A percentile compares a stretch with the other conserved stretches of the same genome.
Conservation (phyloP, 495 filamentous ascomycete genomes). For the Aspergillus panamensis region DNA sequence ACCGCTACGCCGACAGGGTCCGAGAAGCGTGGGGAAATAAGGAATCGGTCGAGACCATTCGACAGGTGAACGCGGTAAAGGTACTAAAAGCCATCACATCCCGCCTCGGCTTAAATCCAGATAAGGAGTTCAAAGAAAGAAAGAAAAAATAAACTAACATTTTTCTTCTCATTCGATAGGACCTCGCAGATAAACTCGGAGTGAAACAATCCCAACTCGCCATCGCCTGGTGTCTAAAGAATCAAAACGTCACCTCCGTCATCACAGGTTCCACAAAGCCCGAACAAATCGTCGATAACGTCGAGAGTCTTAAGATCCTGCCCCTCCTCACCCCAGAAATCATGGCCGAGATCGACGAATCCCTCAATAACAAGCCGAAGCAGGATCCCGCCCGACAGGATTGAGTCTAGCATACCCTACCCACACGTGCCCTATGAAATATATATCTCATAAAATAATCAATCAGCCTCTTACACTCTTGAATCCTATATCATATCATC, state of each 20-base stretch:
- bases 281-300: conserved; percentile 70
- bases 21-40: conserved; percentile 28
- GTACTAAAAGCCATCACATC: neutral
- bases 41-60: conserved; percentile 25
- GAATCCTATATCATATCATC: neutral
- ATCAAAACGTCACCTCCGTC: conserved; percentile 67
- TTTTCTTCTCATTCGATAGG: conserved; percentile 35
- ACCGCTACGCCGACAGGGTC: conserved; percentile 31
- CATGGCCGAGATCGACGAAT: conserved; percentile 65
- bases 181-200: conserved; percentile 64
- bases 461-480: neutral
- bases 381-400: conserved; percentile 22
- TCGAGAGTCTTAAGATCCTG: conserved; percentile 57
- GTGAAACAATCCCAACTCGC: conserved; percentile 64
- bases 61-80: conserved; percentile 26
- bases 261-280: conserved; percentile 73
- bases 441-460: neutral
- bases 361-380: conserved; percentile 61
- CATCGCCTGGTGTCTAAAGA: conserved; percentile 76
- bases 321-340: conserved; percentile 64
- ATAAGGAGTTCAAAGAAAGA: neutral
- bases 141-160: conserved; percentile 1
- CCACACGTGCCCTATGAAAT: neutral
- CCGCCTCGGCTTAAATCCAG: neutral
- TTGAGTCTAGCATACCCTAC: neutral